A percentile compares a stretch with the other conserved stretches of the same genome.
Evolutionary conservation across 1,139 yeast species (phyloP).

Genomic region (Magnusiomyces fungicola): DNA sequence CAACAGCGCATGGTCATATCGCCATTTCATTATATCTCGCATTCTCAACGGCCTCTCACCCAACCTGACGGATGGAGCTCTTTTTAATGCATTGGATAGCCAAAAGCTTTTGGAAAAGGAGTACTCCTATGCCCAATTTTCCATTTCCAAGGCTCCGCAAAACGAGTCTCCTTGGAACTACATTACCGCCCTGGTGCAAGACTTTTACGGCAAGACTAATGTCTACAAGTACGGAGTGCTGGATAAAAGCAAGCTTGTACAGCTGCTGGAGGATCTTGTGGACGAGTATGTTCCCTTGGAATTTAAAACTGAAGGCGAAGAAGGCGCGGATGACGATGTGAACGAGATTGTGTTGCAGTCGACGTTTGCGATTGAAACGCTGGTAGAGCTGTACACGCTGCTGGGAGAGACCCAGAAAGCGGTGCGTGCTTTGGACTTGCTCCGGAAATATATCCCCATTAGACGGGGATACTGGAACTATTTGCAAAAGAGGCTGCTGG

Average conservation of each 20-base stretch:
- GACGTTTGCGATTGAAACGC: constrained; percentile 57
- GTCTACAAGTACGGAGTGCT: background rate
- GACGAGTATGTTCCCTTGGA: constrained; percentile 6
- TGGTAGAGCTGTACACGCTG: constrained; percentile 45
- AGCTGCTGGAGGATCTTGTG: constrained; percentile 24
- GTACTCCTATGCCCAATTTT: constrained; percentile 39
- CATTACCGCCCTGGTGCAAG: constrained; percentile 51
- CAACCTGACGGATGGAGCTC: background rate
- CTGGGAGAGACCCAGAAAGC: constrained; percentile 34
- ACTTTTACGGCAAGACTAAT: constrained; percentile 19
- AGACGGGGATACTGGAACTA: constrained; percentile 60
- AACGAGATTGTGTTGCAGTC: constrained; percentile 36
- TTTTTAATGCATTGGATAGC: background rate
- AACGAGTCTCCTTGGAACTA: constrained; percentile 90
- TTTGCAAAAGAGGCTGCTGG: too few relatives aligned
- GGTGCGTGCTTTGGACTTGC: constrained; percentile 39
- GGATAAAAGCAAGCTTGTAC: background rate
- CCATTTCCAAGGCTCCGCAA: constrained; percentile 60
- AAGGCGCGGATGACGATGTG: background rate
- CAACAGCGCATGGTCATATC: constrained; percentile 91
- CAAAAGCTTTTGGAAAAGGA: constrained; percentile 30
- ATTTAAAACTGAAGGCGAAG: constrained; percentile 1
- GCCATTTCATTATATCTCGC: constrained; percentile 47
- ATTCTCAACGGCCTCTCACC: constrained; percentile 10
- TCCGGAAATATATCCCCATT: constrained; percentile 59